Conservation (phyloP, 2,329 filamentous ascomycete genomes). For the Chaetomiaceae sp. region DNA sequence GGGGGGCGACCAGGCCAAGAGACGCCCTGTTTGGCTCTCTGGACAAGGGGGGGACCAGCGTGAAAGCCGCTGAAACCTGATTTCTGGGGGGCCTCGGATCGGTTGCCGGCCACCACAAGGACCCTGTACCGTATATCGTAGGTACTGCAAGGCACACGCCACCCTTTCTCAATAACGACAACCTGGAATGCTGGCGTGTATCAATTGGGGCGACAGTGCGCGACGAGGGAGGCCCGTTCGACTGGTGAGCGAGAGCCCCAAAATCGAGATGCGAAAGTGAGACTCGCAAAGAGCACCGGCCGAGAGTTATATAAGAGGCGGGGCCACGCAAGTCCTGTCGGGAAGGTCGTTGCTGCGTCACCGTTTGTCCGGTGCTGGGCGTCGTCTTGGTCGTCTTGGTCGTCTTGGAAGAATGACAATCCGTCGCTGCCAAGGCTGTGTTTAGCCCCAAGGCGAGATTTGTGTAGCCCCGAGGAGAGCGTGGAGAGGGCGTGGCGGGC, state of each 20-base stretch:
- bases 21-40: no score
- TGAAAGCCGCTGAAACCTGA: slow-evolving; percentile 4
- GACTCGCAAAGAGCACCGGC: background rate
- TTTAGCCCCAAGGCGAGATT: slow-evolving; percentile 22
- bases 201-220: no score
- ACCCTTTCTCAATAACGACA: no score
- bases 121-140: no score
- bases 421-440: slow-evolving; percentile 24
- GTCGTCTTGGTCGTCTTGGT: slow-evolving; percentile 13
- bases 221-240: no score
- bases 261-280: no score
- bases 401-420: slow-evolving; percentile 20
- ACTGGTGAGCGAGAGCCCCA: no score
- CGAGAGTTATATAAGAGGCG: slow-evolving; percentile 1
- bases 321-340: slow-evolving; percentile 5
- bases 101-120: no score
- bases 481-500: slow-evolving; percentile 22
- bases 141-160: no score
- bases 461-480: slow-evolving; percentile 22
- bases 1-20: background rate
- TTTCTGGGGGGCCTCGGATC: background rate
- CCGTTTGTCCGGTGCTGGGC: slow-evolving; percentile 3
- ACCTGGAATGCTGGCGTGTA: no score
- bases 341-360: slow-evolving; percentile 11
- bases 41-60: background rate